Base-by-base conservation (phyloP, 2,329 filamentous ascomycete genomes). In the Huntiella moniliformis region DNA sequence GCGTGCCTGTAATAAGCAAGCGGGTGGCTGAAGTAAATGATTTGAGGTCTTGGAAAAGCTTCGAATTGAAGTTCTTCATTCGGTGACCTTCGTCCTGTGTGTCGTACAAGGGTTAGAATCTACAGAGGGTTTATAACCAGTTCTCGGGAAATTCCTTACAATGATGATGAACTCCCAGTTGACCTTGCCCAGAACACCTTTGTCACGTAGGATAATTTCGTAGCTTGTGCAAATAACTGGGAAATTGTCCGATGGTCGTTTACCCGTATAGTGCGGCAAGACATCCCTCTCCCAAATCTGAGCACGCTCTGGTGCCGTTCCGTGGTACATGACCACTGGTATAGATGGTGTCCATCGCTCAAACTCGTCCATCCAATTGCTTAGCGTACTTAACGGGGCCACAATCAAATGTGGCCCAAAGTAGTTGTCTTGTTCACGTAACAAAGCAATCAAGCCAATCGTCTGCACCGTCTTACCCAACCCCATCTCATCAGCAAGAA, bases 141-240 rank as follows among this genome's bases (percentile, higher is more conserved):
- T 33, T 7, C 12, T 4, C 12, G 6, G 10, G 10, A 34, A 17
- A 5, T 28, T 5, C 61, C 73, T 57, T 62, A 81, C 79, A 51
- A 98, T 93, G 53, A 98, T 91, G 56, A 98, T 95, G 54, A 94
- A 95, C 45, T 92, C 85, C 91, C 91, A 98, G 33, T 86, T 80
- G 47, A 93, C 88, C 48, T 81, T 79, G 0, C 77, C 77, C 4
- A 98, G 64, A 33, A 79, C 79, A 44, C 85, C 80, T 34, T 83
- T 77, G 57, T 98, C 91, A 54, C 85, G 79, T 62, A 98, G 79
- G 45, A 92, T 87, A 57, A 98, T 95, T 58, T 98, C 91, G 55
- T 96, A 96, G 35, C 81, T 92, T 0, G 91, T 98, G 56, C 87
- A 87, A 1, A 96, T 82, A 1, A 98, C 79, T 0, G 91, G 91